Percentiles rank a stretch among this genome's conserved stretches.
Evolutionary conservation across 2,329 filamentous ascomycete genomes (phyloP).

Genomic region (Fusarium sp.): DNA sequence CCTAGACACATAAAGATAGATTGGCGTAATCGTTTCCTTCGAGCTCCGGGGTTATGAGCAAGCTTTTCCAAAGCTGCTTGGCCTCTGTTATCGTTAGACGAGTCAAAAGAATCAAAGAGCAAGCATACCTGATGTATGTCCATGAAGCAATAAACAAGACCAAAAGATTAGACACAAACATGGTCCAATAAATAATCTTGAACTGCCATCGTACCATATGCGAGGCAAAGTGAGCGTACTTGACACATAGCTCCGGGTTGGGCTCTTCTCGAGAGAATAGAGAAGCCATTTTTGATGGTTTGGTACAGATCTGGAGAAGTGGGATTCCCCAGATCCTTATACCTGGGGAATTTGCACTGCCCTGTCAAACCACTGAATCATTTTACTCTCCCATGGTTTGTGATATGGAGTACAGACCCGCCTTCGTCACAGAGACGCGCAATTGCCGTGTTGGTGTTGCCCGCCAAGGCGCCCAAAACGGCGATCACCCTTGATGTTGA

Average conservation of each 20-base stretch:
- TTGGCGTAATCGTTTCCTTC: constrained; percentile 56
- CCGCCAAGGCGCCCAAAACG: constrained; percentile 44
- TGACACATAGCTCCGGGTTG: constrained; percentile 52
- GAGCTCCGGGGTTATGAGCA: constrained; percentile 51
- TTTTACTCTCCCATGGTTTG: not conserved
- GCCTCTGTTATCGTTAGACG: constrained; percentile 46
- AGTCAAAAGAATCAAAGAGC: constrained; percentile 7
- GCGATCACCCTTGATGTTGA: constrained; percentile 46
- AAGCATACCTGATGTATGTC: constrained; percentile 57
- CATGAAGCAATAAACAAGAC: constrained; percentile 63
- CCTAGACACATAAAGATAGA: constrained; percentile 62
- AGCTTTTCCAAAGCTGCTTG: constrained; percentile 58
- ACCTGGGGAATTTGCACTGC: constrained; percentile 14
- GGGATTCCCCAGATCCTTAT: constrained; percentile 35
- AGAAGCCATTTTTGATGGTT: constrained; percentile 38
- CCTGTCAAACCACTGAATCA: constrained; percentile 19
- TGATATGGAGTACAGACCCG: constrained; percentile 42
- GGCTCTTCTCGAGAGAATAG: constrained; percentile 38
- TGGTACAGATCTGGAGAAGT: not conserved
- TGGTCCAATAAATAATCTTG: constrained; percentile 63
- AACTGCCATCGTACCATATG: constrained; percentile 61
- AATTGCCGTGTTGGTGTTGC: constrained; percentile 43
- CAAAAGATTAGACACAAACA: constrained; percentile 62
- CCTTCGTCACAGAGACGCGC: constrained; percentile 45
- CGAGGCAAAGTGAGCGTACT: constrained; percentile 63